Evolutionary conservation across 1,284 basidiomycete species (phyloP).

Genomic region (Ustilago hordei): DNA sequence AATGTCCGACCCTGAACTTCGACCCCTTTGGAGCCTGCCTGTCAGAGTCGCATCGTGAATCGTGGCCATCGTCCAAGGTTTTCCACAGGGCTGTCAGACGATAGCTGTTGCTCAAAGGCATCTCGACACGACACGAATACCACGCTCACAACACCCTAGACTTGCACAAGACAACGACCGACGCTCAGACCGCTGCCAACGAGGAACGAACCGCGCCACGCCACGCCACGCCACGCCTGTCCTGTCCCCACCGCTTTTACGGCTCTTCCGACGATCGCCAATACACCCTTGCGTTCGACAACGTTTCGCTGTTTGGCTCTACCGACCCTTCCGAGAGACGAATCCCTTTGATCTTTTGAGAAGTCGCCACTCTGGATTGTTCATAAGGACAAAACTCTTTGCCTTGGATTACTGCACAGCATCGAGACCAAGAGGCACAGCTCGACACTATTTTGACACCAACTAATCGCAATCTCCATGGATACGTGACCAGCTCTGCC

Average conservation of each 20-base stretch:
- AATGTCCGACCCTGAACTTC: constrained; percentile 4
- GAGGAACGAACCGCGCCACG: constrained; percentile 3
- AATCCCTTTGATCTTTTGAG: background rate
- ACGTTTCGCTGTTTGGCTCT: background rate
- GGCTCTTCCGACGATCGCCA: constrained; percentile 4
- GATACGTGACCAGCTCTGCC: constrained; percentile 1
- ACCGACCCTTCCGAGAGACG: background rate
- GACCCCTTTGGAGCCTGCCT: constrained; percentile 3
- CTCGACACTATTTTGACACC: background rate
- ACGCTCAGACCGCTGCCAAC: constrained; percentile 7
- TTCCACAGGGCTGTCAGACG: background rate
- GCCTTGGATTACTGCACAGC: too few species aligned
- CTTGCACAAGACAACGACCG: background rate
- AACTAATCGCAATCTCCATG: constrained; percentile 4
- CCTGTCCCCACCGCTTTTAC: constrained; percentile 1
- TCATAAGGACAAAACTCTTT: background rate
- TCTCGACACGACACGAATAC: background rate
- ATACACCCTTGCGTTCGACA: background rate
- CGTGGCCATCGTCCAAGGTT: background rate
- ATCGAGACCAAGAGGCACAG: background rate
- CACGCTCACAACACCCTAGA: background rate
- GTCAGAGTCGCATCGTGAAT: background rate
- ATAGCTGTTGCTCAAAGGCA: background rate
- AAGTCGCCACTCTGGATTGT: background rate
- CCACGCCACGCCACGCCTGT: background rate